phyloP scores from a whole-genome alignment of 2,329 filamentous ascomycete genomes.

The Colletotrichum orbiculare region DNA sequence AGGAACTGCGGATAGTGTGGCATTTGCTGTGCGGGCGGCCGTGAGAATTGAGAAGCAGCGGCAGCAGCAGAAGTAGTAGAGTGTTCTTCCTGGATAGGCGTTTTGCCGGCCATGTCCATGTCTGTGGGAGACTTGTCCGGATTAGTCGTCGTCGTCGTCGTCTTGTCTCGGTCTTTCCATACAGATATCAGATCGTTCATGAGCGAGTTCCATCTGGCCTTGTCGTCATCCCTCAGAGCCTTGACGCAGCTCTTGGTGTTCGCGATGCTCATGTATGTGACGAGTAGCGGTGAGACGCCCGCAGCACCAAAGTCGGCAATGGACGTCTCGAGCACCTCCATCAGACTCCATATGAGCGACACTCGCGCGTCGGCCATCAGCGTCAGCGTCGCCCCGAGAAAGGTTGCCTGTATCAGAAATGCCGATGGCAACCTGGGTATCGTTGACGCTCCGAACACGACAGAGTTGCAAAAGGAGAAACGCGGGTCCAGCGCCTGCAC shows the following conservation, averaged over 20 bases:
- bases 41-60: constrained; percentile 8
- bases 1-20: constrained; percentile 19
- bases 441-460: constrained; percentile 48
- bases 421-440: constrained; percentile 48
- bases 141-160: constrained; percentile 6
- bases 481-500: constrained; percentile 47
- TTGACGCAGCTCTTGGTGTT: constrained; percentile 45
- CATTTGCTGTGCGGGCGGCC: constrained; percentile 15
- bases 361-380: constrained; percentile 46
- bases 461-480: constrained; percentile 52
- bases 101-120: constrained; percentile 38
- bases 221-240: constrained; percentile 48
- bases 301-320: constrained; percentile 45
- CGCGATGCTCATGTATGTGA: constrained; percentile 49
- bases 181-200: constrained; percentile 42
- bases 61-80: constrained; percentile 6
- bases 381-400: constrained; percentile 50
- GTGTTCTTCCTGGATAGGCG: constrained; percentile 19
- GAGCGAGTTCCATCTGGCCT: constrained; percentile 45
- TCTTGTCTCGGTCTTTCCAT: constrained; percentile 39
- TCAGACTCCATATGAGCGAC: constrained; percentile 49
- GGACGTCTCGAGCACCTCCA: constrained; percentile 47
- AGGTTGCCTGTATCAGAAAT: constrained; percentile 50
- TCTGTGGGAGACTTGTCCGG: constrained; percentile 29
- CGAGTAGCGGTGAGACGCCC: constrained; percentile 49